Base-by-base conservation (phyloP, 805 yeast species). In the Ogataea philodendri region DNA sequence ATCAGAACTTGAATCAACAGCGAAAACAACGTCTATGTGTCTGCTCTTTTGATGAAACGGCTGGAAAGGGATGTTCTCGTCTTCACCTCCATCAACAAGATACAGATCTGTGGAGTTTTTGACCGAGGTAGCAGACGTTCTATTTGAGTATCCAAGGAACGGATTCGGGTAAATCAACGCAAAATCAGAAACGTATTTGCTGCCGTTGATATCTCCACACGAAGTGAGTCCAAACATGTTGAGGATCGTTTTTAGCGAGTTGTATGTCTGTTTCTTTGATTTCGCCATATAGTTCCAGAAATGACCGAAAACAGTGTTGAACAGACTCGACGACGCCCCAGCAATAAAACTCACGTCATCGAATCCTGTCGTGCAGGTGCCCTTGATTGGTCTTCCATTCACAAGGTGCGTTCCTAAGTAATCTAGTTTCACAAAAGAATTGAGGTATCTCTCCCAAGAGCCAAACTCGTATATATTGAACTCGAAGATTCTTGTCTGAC, bases 391-490 rank as follows among this genome's bases (percentile, higher is more conserved):
- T 8, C 38, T 42, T 0, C 84, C 84, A 29, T 66, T 59, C 16
- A 43, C 39, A 7, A 78, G 50, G 2, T 57, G 36, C 0, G 82
- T 62, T 0, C 86, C 86, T 17, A 80, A 52, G 45, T 69, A 78
- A 39, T 65, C 66, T 25, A 72, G 45, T n/a, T 72, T 65, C 3
- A 70, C 60, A 45, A 80, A 80, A 4, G 74, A 60, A 22, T 64
- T 57, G 21, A 72, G 44, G 25, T 55, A 54, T 9, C 60, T 42
- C 43, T 78, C 82, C 84, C 84, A 80, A 0, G 82, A 75, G 0
- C 86, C 86, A 60, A 78, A 78, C 39, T 80, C 87, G 49, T 57
- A 76, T 0, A 84, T 84, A 9, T 72, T 75, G 45, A 80, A 71
- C 53, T 80, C 86, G 43, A 77, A 69, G 3, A 75, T 41, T 39